These are phyloP conservation scores for Boechera divaricarpa DNA, from an alignment of 345 rosid species.

Conservation along the genomic window DNA sequence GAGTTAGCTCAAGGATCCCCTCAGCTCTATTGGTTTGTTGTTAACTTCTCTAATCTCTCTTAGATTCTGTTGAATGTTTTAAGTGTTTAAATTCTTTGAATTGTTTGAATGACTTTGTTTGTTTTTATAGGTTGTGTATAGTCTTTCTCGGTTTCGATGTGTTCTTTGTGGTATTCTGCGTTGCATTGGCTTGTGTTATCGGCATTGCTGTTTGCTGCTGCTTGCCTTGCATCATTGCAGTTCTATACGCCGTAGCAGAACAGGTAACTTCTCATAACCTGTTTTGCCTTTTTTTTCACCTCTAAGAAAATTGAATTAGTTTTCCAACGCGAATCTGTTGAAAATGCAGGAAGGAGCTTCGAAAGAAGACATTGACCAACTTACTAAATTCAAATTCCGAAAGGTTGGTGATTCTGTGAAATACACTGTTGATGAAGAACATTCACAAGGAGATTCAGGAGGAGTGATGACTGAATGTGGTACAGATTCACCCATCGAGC, in stretches of 20 bases:
- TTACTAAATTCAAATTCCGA: constrained; percentile 77
- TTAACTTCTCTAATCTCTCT: neutral
- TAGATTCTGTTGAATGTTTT: neutral
- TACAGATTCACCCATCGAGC: constrained; percentile 72
- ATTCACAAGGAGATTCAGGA: constrained; percentile 57
- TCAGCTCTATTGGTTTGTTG: constrained; percentile 81
- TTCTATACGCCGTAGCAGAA: constrained; percentile 92
- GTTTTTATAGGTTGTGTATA: constrained; percentile 78
- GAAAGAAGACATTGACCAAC: constrained; percentile 84
- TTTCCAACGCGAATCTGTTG: neutral
- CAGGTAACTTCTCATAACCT: constrained; percentile 59
- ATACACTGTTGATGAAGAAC: constrained; percentile 41
- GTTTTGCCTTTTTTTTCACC: neutral
- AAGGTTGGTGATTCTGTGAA: constrained; percentile 51
- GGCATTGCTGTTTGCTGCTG: constrained; percentile 99
- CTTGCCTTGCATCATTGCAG: constrained; percentile 96
- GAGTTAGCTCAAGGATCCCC: constrained; percentile 68
- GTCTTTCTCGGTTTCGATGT: constrained; percentile 94
- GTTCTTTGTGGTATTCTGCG: constrained; percentile 94
- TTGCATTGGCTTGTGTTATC: constrained; percentile 92
- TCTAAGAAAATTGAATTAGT: neutral
- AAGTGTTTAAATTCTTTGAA: neutral
- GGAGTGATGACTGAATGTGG: constrained; percentile 91
- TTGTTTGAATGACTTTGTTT: neutral
- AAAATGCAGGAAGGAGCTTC: constrained; percentile 90